phyloP scores from a whole-genome alignment of 2,329 filamentous ascomycete species.

The Mollisiaceae sp. region DNA sequence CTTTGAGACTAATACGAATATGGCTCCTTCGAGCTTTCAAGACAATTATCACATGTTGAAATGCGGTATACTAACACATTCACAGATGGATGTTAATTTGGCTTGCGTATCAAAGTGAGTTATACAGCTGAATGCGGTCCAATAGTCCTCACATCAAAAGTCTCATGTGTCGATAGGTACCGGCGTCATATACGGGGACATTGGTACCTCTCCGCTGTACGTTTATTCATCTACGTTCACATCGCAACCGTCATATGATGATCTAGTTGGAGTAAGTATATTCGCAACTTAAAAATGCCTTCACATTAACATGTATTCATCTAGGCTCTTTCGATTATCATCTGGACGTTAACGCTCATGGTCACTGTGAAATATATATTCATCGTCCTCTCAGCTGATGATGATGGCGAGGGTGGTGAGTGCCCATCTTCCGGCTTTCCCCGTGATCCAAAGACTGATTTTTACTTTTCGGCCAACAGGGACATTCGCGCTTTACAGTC shows the following conservation, averaged over 20 bases:
- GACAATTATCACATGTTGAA: neutral
- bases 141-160: constrained; percentile 7
- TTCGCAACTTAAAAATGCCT: neutral
- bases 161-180: constrained; percentile 43
- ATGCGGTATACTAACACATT: neutral
- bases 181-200: constrained; percentile 73
- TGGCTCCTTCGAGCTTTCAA: neutral
- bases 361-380: constrained; percentile 73
- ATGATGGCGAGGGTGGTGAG: constrained; percentile 70
- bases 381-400: constrained; percentile 69
- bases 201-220: constrained; percentile 63
- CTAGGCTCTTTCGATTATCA: constrained; percentile 66
- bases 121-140: neutral
- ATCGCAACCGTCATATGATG: constrained; percentile 57
- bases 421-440: neutral
- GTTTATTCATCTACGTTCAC: constrained; percentile 73
- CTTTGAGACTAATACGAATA: too few species aligned
- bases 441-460: too few species aligned
- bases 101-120: constrained; percentile 64
- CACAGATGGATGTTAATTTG: constrained; percentile 42
- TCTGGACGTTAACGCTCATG: constrained; percentile 72
- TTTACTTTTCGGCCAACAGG: neutral
- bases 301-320: neutral
- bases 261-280: constrained; percentile 56
- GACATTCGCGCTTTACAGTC: constrained; percentile 69